Base-by-base conservation (phyloP, 768 basidiomycete species). In the Leccinum boreale region DNA sequence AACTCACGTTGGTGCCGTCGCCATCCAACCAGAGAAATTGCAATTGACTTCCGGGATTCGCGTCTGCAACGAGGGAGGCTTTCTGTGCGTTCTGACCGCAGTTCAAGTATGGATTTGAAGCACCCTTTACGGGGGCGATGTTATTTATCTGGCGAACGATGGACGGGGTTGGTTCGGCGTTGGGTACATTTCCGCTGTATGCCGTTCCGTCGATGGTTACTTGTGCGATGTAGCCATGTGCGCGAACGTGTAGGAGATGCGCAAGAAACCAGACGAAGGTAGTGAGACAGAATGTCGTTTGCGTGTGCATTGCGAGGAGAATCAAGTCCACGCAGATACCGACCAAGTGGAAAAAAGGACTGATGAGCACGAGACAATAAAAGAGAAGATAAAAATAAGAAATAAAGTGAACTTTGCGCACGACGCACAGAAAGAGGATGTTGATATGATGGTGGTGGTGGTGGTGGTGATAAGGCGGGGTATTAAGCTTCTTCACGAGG, bases 31-130 rank as follows among this genome's bases (percentile, higher is more conserved):
- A 90, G 59, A 77, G 69, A 62, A 89, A 81, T 6, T 75, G 71
- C 12, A 89, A 56, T 1, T 60, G 58, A 67, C 82, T 83, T 7
- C 85, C 87, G 1, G 87, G 84, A 56, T 83, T 84, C 19, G 81
- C 86, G 46, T 78, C 63, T 4, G 79, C 84, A 49, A 82, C 76
- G 35, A 81, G 72, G 5, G 76, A 59, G 0, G 84, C 87, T 1
- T 75, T 69, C 50, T 76, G 71, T 3, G 85, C 81, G 31, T 77
- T 72, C 19, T 76, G 72, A 11, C 89, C 89, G 61, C 89, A 90
- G 70, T 81, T 85, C 11, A 87, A 50, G 52, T 74, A 76, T 2
- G 79, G 64, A 63, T 87, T 88, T 39, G 54, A 71, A n/a, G 85
- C 79, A 39, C 84, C 84, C 70, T 89, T 82, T 59, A 82, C 79